phyloP scores from a whole-genome alignment of 129 eudicot species.

The Chrysanthemum makinoi region DNA sequence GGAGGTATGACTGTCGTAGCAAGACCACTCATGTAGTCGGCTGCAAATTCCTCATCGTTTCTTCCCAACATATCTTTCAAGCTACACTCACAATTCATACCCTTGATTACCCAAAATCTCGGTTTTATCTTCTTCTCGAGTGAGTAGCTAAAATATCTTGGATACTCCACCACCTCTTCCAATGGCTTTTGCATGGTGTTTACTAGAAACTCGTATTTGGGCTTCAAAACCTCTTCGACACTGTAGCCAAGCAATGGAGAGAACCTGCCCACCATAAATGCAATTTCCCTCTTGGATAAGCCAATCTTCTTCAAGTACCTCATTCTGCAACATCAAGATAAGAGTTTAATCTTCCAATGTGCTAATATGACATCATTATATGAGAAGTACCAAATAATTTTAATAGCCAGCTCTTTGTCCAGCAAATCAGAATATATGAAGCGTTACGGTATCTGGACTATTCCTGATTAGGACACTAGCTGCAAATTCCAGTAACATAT shows the following conservation, averaged over 20 bases:
- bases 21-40: slow-evolving; percentile 32
- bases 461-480: not conserved
- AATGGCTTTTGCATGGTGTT: slow-evolving; percentile 72
- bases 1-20: not conserved
- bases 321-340: slow-evolving; percentile 42
- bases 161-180: slow-evolving; percentile 66
- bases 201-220: slow-evolving; percentile 65
- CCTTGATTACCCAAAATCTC: slow-evolving; percentile 58
- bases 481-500: not conserved
- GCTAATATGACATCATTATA: not conserved
- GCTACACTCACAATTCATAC: slow-evolving; percentile 54
- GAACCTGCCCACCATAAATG: slow-evolving; percentile 66
- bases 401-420: not conserved
- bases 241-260: slow-evolving; percentile 87
- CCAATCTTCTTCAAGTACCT: slow-evolving; percentile 62
- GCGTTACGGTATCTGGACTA: not conserved
- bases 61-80: slow-evolving; percentile 76
- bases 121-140: slow-evolving; percentile 85
- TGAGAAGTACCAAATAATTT: not conserved
- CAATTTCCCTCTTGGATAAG: slow-evolving; percentile 59
- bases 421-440: not conserved
- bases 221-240: slow-evolving; percentile 71
- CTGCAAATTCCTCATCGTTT: slow-evolving; percentile 84
- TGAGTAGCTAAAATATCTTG: slow-evolving; percentile 90
- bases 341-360: not conserved